Evolutionary conservation across 257 asterid genomes (phyloP).

Genomic region (Solanum tarapatanum): DNA sequence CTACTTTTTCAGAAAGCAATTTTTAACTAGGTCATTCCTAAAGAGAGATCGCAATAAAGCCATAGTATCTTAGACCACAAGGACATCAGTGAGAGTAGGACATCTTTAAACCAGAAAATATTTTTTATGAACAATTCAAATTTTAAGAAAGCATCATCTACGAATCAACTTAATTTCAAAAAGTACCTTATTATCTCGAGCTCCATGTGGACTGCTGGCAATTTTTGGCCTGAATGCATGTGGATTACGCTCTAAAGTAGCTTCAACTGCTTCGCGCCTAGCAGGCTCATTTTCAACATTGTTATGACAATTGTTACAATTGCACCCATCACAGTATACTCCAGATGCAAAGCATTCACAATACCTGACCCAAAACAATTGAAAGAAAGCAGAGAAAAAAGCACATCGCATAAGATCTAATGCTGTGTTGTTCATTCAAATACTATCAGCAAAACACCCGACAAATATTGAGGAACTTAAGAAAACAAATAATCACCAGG

Average conservation of each 20-base stretch:
- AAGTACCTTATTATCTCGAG: constrained; percentile 66
- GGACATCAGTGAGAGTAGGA: neutral
- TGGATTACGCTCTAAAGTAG: constrained; percentile 89
- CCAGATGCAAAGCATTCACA: constrained; percentile 99
- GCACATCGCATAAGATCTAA: neutral
- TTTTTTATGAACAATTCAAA: neutral
- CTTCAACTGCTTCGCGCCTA: constrained; percentile 86
- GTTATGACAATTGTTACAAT: constrained; percentile 81
- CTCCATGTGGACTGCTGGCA: constrained; percentile 86
- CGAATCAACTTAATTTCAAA: constrained; percentile 1
- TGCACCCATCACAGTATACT: constrained; percentile 85
- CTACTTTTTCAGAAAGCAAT: neutral
- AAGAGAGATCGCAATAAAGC: neutral
- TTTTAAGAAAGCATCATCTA: neutral
- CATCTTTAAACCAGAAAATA: neutral
- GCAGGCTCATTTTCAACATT: constrained; percentile 77
- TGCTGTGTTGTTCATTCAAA: neutral
- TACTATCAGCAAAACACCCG: neutral
- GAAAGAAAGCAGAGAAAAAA: neutral
- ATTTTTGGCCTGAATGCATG: constrained; percentile 93
- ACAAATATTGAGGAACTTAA: neutral
- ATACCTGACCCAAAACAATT: constrained; percentile 45
- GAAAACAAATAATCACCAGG: neutral
- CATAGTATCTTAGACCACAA: neutral
- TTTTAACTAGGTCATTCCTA: neutral